Conservation (phyloP, 2,329 filamentous ascomycete species). For the Arachnopeziza araneosa region DNA sequence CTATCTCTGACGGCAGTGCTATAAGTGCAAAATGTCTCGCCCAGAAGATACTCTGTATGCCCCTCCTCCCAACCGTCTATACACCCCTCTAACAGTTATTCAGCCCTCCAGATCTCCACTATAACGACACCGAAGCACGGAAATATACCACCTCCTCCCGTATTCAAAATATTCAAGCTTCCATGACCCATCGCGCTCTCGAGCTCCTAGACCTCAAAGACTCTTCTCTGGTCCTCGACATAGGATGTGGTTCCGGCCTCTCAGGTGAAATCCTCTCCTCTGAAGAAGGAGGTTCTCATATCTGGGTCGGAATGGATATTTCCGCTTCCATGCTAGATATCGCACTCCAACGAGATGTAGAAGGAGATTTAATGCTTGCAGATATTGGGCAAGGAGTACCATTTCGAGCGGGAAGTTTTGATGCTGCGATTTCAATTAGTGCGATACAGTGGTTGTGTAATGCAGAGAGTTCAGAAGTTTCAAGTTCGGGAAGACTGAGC, state of each 20-base stretch:
- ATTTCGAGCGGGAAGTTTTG: slow-evolving; percentile 86
- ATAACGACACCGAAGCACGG: slow-evolving; percentile 89
- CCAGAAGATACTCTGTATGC: slow-evolving; percentile 88
- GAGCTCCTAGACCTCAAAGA: slow-evolving; percentile 76
- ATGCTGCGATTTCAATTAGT: slow-evolving; percentile 90
- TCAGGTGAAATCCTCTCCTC: slow-evolving; percentile 88
- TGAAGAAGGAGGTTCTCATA: slow-evolving; percentile 79
- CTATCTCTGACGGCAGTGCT: neutral
- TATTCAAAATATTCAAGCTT: slow-evolving; percentile 90
- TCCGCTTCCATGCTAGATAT: slow-evolving; percentile 95
- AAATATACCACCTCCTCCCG: slow-evolving; percentile 97
- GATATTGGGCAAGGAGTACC: slow-evolving; percentile 95
- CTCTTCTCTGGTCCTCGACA: slow-evolving; percentile 85
- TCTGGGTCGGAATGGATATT: slow-evolving; percentile 97
- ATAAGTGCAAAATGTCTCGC: slow-evolving; percentile 70
- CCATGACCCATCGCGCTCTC: slow-evolving; percentile 90
- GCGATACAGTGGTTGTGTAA: slow-evolving; percentile 99
- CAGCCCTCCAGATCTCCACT: slow-evolving; percentile 93
- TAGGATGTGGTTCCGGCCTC: slow-evolving; percentile 94
- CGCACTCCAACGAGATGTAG: slow-evolving; percentile 83
- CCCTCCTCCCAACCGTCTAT: neutral
- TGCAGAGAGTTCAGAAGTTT: slow-evolving; percentile 82
- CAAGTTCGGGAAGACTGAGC: slow-evolving; percentile 67
- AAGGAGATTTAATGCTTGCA: slow-evolving; percentile 88
- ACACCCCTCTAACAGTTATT: neutral